A percentile compares a stretch with the other conserved stretches of the same genome.
Conservation (phyloP, 2,329 filamentous ascomycete genomes). For the Macrophomina phaseolina region DNA sequence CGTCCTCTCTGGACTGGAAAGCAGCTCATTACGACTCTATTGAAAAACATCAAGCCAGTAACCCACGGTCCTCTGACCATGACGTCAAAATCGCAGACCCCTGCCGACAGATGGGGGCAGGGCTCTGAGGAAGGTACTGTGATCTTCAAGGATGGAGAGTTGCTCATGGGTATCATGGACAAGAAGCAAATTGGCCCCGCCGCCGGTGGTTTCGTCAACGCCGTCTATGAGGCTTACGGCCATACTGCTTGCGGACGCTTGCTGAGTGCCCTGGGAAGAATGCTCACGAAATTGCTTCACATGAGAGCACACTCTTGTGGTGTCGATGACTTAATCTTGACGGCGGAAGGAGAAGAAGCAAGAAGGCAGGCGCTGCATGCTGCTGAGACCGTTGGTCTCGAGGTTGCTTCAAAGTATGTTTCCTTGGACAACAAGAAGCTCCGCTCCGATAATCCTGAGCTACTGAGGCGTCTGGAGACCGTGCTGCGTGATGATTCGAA, state of each 20-base stretch:
- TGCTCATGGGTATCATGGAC: constrained; percentile 90
- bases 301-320: constrained; percentile 97
- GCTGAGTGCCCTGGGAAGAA: constrained; percentile 84
- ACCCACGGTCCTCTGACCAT: constrained; percentile 80
- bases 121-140: constrained; percentile 78
- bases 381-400: constrained; percentile 72
- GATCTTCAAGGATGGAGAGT: constrained; percentile 82
- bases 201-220: constrained; percentile 85
- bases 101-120: constrained; percentile 80
- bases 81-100: constrained; percentile 77
- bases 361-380: constrained; percentile 72
- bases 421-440: constrained; percentile 72
- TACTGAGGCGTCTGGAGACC: constrained; percentile 81
- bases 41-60: constrained; percentile 86
- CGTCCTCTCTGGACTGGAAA: constrained; percentile 90
- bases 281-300: constrained; percentile 87
- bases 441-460: constrained; percentile 69
- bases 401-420: constrained; percentile 87
- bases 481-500: constrained; percentile 91
- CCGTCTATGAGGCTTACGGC: constrained; percentile 92
- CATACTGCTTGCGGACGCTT: constrained; percentile 84
- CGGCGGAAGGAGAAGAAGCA: constrained; percentile 73
- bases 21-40: constrained; percentile 88
- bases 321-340: constrained; percentile 92
- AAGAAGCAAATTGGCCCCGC: constrained; percentile 93